Base-by-base conservation (phyloP, 768 basidiomycete species). In the Pisolithus sp. region DNA sequence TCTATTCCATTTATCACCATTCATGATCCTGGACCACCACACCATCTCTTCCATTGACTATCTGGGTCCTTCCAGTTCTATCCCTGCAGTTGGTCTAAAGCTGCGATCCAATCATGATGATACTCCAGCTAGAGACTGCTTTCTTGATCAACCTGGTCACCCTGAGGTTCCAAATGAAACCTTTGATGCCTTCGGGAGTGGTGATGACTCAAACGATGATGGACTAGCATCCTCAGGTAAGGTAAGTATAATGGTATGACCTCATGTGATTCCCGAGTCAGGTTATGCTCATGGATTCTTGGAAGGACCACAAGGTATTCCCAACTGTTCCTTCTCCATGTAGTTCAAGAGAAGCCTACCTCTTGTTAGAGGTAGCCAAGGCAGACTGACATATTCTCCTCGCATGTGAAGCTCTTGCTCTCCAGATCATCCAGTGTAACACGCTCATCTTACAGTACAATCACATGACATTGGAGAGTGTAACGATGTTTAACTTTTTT, bases 381-480 rank as follows among this genome's bases (percentile, higher is more conserved):
- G 34, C 30, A 20, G 23, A 51, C 21, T 26, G 21, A 18, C 18
- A 37, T 44, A 23, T 51, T 15, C 13, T 17, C 28, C 50, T 21
- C 15, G 44, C 34, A 10, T 23, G 7, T 17, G 17, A 42, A 44
- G 23, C 18, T 15, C 50, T 51, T 23, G 24, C 31, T 15, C 34
- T 45, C 24, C 18, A 51, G 26, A 45, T 51, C 6, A 17, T 51
- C 37, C 42, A 51, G 34, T 20, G 8, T 34, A 51, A 51, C 21
- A 45, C 42, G 9, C n/a, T 51, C 34, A 10, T 26, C 20, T 26
- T 51, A 15, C 43, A 51, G 42, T 37, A 34, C 50, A 51, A 51
- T 26, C 18, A n/a, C 18, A 18, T 51, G 21, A 43, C 9, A 7
- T 37, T 51, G 17, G 50, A 51, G 23, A 51, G 26, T 5, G 50